Conservation (phyloP, 768 basidiomycete species). For the Suillus brevipes region DNA sequence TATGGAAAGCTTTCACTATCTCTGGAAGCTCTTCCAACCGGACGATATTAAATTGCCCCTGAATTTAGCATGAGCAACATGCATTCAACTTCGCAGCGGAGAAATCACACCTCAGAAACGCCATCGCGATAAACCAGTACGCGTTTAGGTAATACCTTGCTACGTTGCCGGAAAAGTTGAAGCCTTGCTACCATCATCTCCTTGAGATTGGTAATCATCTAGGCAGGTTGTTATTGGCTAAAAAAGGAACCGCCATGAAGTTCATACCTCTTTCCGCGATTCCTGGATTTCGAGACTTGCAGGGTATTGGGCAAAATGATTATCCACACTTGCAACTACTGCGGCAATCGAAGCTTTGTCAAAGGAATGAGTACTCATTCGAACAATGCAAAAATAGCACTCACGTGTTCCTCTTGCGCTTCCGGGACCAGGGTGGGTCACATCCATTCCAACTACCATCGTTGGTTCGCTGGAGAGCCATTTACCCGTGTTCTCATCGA, state of each 20-base stretch:
- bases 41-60: slow-evolving; percentile 53
- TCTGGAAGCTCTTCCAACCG: slow-evolving; percentile 43
- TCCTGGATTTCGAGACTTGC: slow-evolving; percentile 50
- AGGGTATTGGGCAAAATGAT: slow-evolving; percentile 49
- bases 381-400: slow-evolving; percentile 4
- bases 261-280: slow-evolving; percentile 68
- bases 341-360: slow-evolving; percentile 49
- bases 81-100: neutral
- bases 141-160: slow-evolving; percentile 41
- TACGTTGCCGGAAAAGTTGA: slow-evolving; percentile 38
- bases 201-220: slow-evolving; percentile 51
- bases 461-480: slow-evolving; percentile 44
- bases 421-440: slow-evolving; percentile 79
- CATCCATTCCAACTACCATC: slow-evolving; percentile 61
- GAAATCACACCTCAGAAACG: slow-evolving; percentile 64
- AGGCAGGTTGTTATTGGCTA: neutral
- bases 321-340: slow-evolving; percentile 51
- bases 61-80: slow-evolving; percentile 14
- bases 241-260: neutral
- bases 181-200: slow-evolving; percentile 52
- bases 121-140: slow-evolving; percentile 69
- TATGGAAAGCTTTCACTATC: slow-evolving; percentile 42
- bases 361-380: neutral
- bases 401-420: slow-evolving; percentile 53
- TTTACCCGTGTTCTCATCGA: slow-evolving; percentile 38